These are phyloP conservation scores for Nakazawaea ernobii DNA, from an alignment of 805 yeast genomes.

Conservation along the genomic window DNA sequence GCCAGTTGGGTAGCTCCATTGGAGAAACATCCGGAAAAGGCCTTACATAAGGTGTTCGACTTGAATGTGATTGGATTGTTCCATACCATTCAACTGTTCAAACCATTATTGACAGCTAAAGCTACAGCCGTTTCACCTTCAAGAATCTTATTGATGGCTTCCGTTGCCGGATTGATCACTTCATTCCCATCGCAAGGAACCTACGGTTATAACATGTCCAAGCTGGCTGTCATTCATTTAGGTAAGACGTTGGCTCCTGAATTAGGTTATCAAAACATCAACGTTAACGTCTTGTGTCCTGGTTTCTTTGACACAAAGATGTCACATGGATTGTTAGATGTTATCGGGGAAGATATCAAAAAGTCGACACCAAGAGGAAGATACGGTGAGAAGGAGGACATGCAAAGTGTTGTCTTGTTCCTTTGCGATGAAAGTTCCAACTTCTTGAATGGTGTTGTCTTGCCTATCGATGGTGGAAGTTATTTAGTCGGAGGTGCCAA, in stretches of 20 bases:
- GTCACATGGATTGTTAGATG: constrained; percentile 58
- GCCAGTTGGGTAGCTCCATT: constrained; percentile 73
- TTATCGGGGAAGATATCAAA: constrained; percentile 40
- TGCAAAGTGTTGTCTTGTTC: constrained; percentile 50
- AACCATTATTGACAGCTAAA: constrained; percentile 44
- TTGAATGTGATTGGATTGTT: constrained; percentile 67
- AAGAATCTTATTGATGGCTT: constrained; percentile 60
- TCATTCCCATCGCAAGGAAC: constrained; percentile 40
- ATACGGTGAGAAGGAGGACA: constrained; percentile 56
- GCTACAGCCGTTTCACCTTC: constrained; percentile 51
- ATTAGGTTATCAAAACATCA: constrained; percentile 61
- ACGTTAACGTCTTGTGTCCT: constrained; percentile 67
- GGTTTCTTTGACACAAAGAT: constrained; percentile 75
- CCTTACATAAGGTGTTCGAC: constrained; percentile 56
- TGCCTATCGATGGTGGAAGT: constrained; percentile 71
- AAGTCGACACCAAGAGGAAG: constrained; percentile 55
- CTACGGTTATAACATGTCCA: constrained; percentile 68
- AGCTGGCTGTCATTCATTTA: constrained; percentile 69
- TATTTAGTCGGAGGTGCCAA: constrained; percentile 30
- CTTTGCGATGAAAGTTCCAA: constrained; percentile 50
- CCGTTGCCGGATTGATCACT: constrained; percentile 50
- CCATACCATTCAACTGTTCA: constrained; percentile 54
- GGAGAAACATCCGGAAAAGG: constrained; percentile 52
- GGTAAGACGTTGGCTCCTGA: constrained; percentile 59
- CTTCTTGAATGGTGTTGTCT: constrained; percentile 60